Base-by-base conservation (phyloP, 129 eudicot species). In the Centaurea solstitialis region DNA sequence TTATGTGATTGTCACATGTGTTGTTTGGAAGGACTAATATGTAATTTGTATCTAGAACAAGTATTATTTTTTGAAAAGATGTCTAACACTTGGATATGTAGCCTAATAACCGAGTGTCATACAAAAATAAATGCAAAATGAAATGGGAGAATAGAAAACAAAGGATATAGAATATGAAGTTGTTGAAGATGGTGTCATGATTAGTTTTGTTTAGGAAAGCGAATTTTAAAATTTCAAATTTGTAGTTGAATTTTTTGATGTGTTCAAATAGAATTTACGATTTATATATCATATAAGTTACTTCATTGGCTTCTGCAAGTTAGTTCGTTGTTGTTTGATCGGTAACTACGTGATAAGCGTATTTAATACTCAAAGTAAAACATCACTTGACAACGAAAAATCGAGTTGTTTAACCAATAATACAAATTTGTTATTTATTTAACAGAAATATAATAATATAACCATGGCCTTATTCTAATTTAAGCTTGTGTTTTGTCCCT, bases 1-100 rank as follows among this genome's bases (percentile, higher is more conserved):
- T 68, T n/a, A 28, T 68, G 72, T 68, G 72, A 68, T 28, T 30
- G 73, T 68, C 73, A 8, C 73, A 68, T 68, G 73, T 18, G 9
- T 68, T 68, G 73, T 35, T 68, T 0, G 35, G 6, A 30, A 68
- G 26, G 39, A 68, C 20, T 26, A 47, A 47, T 13, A 57, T 6
- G 65, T 57, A n/a, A n/a, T 53, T 53, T 53, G 22, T 53, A 17
- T 53, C 8, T 53, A 53, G 11, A 68, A 28, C 38, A n/a, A 68
- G 3, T 13, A 67, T 68, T 9, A 9, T 47, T 47, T 47, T 6
- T 6, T 5, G 18, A 50, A 6, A 50, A 50, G 62, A 50, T 4
- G 7, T n/a, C n/a, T n/a, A 2, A 50, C 15, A n/a, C 5, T 15
- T 45, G 17, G 57, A 45, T 15, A 10, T 11, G 57, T 13, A 4